A percentile compares a stretch with the other conserved stretches of the same genome.
Conservation (phyloP, 2,329 filamentous ascomycete genomes). For the Aquanectria penicillioides region DNA sequence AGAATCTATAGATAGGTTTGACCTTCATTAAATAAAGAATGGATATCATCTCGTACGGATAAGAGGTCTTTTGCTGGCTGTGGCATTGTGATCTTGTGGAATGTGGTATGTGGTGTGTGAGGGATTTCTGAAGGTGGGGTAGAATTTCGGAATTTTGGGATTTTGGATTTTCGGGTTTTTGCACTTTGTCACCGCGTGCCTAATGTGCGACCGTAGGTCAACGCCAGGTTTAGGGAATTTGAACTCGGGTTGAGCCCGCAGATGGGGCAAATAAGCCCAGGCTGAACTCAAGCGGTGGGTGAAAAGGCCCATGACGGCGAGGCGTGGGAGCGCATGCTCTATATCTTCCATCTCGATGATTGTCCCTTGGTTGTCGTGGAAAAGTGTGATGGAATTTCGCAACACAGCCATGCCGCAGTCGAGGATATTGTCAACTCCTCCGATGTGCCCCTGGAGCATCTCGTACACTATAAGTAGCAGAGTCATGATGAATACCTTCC, state of each 20-base stretch:
- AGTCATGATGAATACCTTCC: neutral
- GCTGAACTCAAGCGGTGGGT: neutral
- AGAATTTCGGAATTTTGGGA: no score
- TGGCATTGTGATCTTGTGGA: no score
- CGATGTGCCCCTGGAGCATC: neutral
- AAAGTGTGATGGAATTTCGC: neutral
- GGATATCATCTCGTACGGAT: no score
- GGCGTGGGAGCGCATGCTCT: neutral
- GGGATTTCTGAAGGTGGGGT: no score
- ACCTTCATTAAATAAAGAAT: no score
- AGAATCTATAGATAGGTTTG: no score
- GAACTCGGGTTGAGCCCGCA: neutral
- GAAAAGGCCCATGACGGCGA: neutral
- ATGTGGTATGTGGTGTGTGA: no score
- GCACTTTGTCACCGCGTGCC: no score
- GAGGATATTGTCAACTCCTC: neutral
- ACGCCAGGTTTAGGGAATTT: neutral
- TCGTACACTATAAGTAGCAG: neutral
- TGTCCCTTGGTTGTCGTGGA: neutral
- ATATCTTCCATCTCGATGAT: neutral
- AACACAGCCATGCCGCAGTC: neutral
- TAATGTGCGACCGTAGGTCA: no score
- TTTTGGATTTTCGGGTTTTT: no score
- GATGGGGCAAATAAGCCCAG: neutral
- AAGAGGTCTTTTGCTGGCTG: no score